These are phyloP conservation scores for Odonthalia washingtoniensis DNA, from an alignment of 31 red algal genomes.

Conservation along the genomic window DNA sequence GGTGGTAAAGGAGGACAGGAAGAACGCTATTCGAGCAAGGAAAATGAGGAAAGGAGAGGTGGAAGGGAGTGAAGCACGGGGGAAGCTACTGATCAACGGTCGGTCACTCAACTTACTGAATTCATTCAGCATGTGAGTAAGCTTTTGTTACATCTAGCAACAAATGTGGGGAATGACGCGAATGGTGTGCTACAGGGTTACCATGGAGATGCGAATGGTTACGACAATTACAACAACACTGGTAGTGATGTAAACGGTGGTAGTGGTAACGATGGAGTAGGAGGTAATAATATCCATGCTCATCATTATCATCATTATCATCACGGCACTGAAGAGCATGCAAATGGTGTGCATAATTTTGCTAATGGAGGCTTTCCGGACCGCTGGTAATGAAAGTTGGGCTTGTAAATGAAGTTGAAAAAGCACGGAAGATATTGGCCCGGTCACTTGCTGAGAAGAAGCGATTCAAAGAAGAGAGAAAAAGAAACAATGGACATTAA, in stretches of 20 bases:
- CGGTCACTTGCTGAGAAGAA: conserved; percentile 76
- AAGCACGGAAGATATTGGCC: conserved; percentile 78
- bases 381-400: conserved; percentile 80
- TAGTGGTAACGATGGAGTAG: too few relatives aligned
- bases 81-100: conserved; percentile 86
- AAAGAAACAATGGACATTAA: conserved; percentile 63
- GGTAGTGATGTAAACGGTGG: too few relatives aligned
- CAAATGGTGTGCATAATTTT: too few relatives aligned
- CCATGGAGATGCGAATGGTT: conserved; percentile 3
- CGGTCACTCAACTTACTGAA: conserved; percentile 89
- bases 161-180: too few relatives aligned
- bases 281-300: too few relatives aligned
- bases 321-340: too few relatives aligned
- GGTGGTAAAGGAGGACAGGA: conserved; percentile 61
- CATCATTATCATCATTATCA: too few relatives aligned
- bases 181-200: too few relatives aligned
- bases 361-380: too few relatives aligned
- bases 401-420: conserved; percentile 81
- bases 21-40: conserved; percentile 49
- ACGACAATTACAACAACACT: conserved; percentile 8
- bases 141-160: too few relatives aligned
- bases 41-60: conserved; percentile 85
- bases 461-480: conserved; percentile 75
- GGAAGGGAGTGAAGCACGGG: too few relatives aligned
- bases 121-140: conserved; percentile 91